Evolutionary conservation across 768 basidiomycete species (phyloP).

Genomic region (Gymnopilus dilepis): DNA sequence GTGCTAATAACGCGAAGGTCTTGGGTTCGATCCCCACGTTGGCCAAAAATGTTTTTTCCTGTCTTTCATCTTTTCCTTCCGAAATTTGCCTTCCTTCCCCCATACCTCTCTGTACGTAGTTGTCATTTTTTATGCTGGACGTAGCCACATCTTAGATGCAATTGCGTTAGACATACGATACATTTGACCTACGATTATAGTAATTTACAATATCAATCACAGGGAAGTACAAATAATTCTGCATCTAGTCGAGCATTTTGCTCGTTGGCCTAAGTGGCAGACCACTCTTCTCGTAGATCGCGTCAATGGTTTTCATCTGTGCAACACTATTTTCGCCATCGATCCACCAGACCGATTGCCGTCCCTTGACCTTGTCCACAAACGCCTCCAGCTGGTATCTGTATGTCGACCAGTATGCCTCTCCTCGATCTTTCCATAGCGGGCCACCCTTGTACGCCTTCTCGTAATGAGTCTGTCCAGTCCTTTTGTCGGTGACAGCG

Average conservation of each 20-base stretch:
- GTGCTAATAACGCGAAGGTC: slow-evolving; percentile 83
- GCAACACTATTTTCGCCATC: slow-evolving; percentile 55
- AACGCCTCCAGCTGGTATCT: slow-evolving; percentile 68
- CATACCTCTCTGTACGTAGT: too few species aligned
- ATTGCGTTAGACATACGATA: too few species aligned
- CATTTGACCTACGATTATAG: too few species aligned
- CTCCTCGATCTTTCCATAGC: slow-evolving; percentile 44
- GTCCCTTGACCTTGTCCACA: slow-evolving; percentile 60
- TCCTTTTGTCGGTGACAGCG: slow-evolving; percentile 40
- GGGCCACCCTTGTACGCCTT: slow-evolving; percentile 54
- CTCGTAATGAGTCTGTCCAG: slow-evolving; percentile 40
- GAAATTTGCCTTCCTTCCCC: neutral
- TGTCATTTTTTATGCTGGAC: too few species aligned
- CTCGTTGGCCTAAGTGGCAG: slow-evolving; percentile 22
- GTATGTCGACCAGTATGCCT: slow-evolving; percentile 64
- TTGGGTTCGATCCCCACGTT: slow-evolving; percentile 83
- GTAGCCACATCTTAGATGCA: too few species aligned
- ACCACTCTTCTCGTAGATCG: slow-evolving; percentile 51
- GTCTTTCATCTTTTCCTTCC: neutral
- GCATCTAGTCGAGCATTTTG: neutral
- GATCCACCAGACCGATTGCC: slow-evolving; percentile 59
- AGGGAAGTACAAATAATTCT: too few species aligned
- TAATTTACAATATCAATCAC: too few species aligned
- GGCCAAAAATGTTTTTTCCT: slow-evolving; percentile 45
- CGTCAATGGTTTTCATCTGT: slow-evolving; percentile 65